Conservation (phyloP, 2,329 filamentous ascomycete species). For the Aspergillus japonicus region DNA sequence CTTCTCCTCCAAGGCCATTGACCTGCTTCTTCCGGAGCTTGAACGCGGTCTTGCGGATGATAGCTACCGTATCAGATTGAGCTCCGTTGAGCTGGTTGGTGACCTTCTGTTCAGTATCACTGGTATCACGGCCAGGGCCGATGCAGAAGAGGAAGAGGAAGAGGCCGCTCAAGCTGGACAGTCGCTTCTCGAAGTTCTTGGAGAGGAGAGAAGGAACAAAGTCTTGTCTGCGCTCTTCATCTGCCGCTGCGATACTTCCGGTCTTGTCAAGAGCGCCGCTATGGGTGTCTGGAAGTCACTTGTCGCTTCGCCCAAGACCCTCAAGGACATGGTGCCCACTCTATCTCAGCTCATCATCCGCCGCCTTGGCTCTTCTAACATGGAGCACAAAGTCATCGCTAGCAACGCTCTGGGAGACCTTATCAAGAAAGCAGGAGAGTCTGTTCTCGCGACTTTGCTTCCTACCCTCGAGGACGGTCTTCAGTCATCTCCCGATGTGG, state of each 20-base stretch:
- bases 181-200: constrained; percentile 90
- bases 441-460: constrained; percentile 80
- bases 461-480: constrained; percentile 91
- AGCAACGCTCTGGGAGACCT: constrained; percentile 95
- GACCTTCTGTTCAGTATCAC: constrained; percentile 97
- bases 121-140: constrained; percentile 78
- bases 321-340: constrained; percentile 93
- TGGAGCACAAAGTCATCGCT: constrained; percentile 98
- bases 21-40: constrained; percentile 87
- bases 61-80: constrained; percentile 95
- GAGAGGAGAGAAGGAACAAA: constrained; percentile 94
- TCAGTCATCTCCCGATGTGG: constrained; percentile 81
- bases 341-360: constrained; percentile 93
- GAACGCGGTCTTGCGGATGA: constrained; percentile 97
- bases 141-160: constrained; percentile 76
- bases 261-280: constrained; percentile 82
- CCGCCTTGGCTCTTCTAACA: constrained; percentile 89
- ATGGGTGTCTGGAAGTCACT: constrained; percentile 96
- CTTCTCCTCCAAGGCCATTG: constrained; percentile 91
- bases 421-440: constrained; percentile 94
- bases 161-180: constrained; percentile 80
- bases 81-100: constrained; percentile 94
- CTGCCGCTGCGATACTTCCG: constrained; percentile 94
- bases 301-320: constrained; percentile 83
- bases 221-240: constrained; percentile 97